Base-by-base conservation (phyloP, 371 early-diverging fungal genomes). In the Synchytrium microbalum region DNA sequence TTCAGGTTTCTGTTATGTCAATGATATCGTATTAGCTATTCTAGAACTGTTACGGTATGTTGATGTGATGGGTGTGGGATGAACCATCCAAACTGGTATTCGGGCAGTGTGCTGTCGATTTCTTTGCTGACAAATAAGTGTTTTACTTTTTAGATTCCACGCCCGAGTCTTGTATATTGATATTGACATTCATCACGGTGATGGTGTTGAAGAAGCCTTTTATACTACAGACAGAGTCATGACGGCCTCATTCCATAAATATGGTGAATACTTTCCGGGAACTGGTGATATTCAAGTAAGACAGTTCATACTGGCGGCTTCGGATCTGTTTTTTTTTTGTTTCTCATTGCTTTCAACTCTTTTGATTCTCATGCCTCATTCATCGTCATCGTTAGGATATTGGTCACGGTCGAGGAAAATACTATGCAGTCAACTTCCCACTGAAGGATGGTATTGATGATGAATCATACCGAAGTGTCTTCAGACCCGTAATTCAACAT, bases 201-300 rank as follows among this genome's bases (percentile, higher is more conserved):
- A 99, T 72, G 99, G 99, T 46, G 99, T 99, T 29, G 92, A 96
- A 74, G 99, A 99, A 76, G 99, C 99, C 1, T 99, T 99, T 77
- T 99, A 97, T 73, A 90, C 92, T 13, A 95, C 98, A 3, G 99
- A 99, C 72, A 86, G 99, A 58, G 99, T 99, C 51, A 95, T 99
- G 96, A 96, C 99, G 0, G 90, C 92, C 19, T 92, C 92, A 31
- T 99, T 99, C 75, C 99, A 99, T 76, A 98, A 98, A 76, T 97
- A 91, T 77, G 99, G 99, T 53, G 92, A 96, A 61, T 99, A 90
- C 69, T 99, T 99, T 67, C 99, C 99, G 3, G 99, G 99, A 14
- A 99, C 99, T 2, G 90, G 96, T 16, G 90, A 92, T 71, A 74
- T 94, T 62, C 76, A 83, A 67, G 89, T 89, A 79, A 64, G 68